These are phyloP conservation scores for Hypoxylon lenormandii DNA, from an alignment of 495 filamentous ascomycete species.

Conservation along the genomic window DNA sequence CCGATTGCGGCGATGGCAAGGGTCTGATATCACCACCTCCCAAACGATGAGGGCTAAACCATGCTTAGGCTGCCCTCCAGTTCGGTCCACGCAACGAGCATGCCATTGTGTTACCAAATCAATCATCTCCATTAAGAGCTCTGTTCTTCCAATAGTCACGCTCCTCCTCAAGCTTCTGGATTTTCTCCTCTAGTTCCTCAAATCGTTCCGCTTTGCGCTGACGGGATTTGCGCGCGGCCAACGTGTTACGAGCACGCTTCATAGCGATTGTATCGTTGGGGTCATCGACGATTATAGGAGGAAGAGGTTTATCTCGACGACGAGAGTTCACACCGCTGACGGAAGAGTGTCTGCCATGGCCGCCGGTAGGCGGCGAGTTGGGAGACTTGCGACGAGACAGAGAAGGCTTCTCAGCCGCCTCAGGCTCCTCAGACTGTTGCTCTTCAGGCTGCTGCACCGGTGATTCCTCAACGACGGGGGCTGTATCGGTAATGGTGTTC, in stretches of 20 bases:
- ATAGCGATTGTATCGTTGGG: slow-evolving; percentile 75
- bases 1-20: slow-evolving; percentile 49
- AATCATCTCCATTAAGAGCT: slow-evolving; percentile 54
- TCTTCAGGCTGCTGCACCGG: slow-evolving; percentile 60
- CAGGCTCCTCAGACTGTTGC: slow-evolving; percentile 49
- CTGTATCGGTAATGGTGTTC: slow-evolving; percentile 36
- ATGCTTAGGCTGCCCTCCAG: slow-evolving; percentile 36
- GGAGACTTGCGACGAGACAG: slow-evolving; percentile 58
- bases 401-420: slow-evolving; percentile 51
- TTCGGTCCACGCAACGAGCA: slow-evolving; percentile 36
- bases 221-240: slow-evolving; percentile 94
- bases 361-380: slow-evolving; percentile 58
- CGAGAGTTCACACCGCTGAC: slow-evolving; percentile 77
- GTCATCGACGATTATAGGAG: slow-evolving; percentile 81
- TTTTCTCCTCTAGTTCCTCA: slow-evolving; percentile 69
- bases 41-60: slow-evolving; percentile 21
- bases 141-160: slow-evolving; percentile 70
- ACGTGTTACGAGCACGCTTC: slow-evolving; percentile 95
- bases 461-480: slow-evolving; percentile 54
- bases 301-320: slow-evolving; percentile 80
- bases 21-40: slow-evolving; percentile 53
- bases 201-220: slow-evolving; percentile 80
- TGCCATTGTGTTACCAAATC: slow-evolving; percentile 28
- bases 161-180: slow-evolving; percentile 62
- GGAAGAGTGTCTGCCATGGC: slow-evolving; percentile 70